Conservation (phyloP, 2,329 filamentous ascomycete genomes). For the Dendrostoma leiphaemia region DNA sequence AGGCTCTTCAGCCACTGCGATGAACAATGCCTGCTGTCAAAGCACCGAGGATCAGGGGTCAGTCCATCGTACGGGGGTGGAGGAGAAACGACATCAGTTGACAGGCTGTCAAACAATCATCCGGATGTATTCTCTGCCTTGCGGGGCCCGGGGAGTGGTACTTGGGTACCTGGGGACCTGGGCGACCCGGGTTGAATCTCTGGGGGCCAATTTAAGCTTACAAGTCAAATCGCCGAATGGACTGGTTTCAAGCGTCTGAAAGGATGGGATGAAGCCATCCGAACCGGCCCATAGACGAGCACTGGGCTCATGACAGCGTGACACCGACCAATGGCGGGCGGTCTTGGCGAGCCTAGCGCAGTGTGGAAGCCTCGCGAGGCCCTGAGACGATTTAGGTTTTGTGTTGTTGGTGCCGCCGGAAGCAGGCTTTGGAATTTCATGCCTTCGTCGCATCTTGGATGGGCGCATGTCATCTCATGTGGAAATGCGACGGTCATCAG, state of each 20-base stretch:
- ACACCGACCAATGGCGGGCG: conserved; percentile 1
- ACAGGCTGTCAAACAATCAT: conserved; percentile 7
- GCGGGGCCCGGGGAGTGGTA: background rate
- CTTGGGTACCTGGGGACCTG: background rate
- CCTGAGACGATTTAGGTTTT: conserved; percentile 22
- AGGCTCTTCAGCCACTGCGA: background rate
- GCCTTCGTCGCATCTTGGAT: conserved; percentile 3
- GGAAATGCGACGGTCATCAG: conserved; percentile 8
- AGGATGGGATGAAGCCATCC: conserved; percentile 8
- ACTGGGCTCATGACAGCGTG: background rate
- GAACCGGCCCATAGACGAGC: background rate
- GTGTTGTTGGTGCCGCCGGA: conserved; percentile 13
- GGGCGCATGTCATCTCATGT: conserved; percentile 9
- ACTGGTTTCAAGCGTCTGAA: conserved; percentile 6
- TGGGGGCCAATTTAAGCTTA: conserved; percentile 5
- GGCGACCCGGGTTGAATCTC: background rate
- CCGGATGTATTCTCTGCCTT: background rate
- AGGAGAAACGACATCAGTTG: conserved; percentile 3
- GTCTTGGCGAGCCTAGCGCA: conserved; percentile 39
- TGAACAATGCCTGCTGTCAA: background rate
- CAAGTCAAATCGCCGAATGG: conserved; percentile 2
- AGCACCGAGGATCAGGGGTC: conserved; percentile 7
- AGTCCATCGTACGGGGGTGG: background rate
- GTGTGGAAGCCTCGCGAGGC: conserved; percentile 33
- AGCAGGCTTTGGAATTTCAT: conserved; percentile 5